Percentiles rank a stretch among this genome's conserved stretches.
phyloP scores from a whole-genome alignment of 768 basidiomycete genomes.

The Lactifluus rugatus region DNA sequence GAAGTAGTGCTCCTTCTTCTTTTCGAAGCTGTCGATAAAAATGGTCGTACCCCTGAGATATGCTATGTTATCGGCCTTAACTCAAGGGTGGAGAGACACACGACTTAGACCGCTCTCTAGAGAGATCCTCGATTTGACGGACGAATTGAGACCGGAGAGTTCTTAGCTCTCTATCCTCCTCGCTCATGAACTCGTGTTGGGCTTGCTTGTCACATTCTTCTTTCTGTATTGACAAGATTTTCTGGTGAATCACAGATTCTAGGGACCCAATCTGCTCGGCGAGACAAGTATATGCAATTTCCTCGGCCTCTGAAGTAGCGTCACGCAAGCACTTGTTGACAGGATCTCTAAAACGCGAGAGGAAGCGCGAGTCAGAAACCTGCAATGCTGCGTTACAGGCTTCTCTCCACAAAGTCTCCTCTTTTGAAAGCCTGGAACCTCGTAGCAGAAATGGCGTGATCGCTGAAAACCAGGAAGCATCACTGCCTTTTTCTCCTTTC shows the following conservation, averaged over 20 bases:
- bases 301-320: not conserved
- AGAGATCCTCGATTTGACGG: not conserved
- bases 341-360: not conserved
- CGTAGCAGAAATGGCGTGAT: too few relatives aligned
- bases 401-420: not conserved
- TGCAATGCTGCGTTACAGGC: not conserved
- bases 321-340: not conserved
- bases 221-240: constrained; percentile 9
- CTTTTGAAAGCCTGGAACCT: not conserved
- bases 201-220: constrained; percentile 5
- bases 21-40: not conserved
- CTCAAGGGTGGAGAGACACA: not conserved
- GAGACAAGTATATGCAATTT: constrained; percentile 3
- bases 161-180: not conserved
- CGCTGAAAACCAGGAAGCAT: too few relatives aligned
- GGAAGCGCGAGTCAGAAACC: constrained; percentile 10
- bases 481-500: not conserved
- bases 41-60: not conserved
- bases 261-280: not conserved
- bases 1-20: constrained; percentile 1
- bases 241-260: not conserved
- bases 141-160: constrained; percentile 1
- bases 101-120: constrained; percentile 6
- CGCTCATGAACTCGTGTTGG: not conserved
- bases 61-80: not conserved